phyloP scores from a whole-genome alignment of 1,139 yeast species.

The Yamadazyma taylorii region DNA sequence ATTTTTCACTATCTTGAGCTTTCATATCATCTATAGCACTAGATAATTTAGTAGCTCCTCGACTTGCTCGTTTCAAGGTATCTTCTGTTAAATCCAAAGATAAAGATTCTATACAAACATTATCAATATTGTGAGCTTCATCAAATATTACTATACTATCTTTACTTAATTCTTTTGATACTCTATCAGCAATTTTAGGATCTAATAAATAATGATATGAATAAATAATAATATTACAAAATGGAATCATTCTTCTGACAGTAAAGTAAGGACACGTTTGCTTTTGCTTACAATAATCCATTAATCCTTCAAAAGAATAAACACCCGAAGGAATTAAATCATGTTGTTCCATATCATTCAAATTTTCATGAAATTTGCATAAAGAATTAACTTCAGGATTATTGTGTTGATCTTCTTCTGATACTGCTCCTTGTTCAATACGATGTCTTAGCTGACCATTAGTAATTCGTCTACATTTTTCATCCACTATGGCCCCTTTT shows the following conservation, averaged over 20 bases:
- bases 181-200: conserved; percentile 96
- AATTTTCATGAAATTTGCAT: conserved; percentile 88
- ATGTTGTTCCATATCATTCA: conserved; percentile 83
- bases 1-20: conserved; percentile 73
- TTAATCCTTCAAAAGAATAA: conserved; percentile 83
- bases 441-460: conserved; percentile 81
- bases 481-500: conserved; percentile 94
- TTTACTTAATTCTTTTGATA: conserved; percentile 85
- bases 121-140: conserved; percentile 98
- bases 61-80: conserved; percentile 43
- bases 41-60: conserved; percentile 78
- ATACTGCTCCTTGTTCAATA: conserved; percentile 57
- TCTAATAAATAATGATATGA: conserved; percentile 94
- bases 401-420: conserved; percentile 49
- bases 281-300: conserved; percentile 71
- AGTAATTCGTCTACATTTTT: conserved; percentile 90
- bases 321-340: conserved; percentile 90
- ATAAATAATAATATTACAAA: conserved; percentile 90
- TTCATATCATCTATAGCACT: conserved; percentile 81
- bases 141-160: conserved; percentile 94
- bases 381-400: conserved; percentile 30
- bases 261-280: conserved; percentile 96
- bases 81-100: conserved; percentile 71
- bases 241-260: conserved; percentile 95
- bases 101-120: conserved; percentile 94